Evolutionary conservation across 2,329 filamentous ascomycete genomes (phyloP).

Genomic region (Davidsoniella australis): DNA sequence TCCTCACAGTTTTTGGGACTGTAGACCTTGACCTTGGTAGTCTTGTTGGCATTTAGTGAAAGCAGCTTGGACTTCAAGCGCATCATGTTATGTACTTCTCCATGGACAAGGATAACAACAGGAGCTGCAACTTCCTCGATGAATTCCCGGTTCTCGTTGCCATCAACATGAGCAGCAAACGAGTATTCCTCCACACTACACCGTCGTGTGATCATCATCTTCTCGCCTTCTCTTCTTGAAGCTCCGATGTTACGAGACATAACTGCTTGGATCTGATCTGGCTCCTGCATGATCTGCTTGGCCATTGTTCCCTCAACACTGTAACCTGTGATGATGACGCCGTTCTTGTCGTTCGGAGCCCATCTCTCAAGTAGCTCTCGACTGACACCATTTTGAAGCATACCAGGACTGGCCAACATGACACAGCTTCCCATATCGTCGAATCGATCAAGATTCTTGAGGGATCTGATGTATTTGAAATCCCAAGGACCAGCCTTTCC

Average conservation of each 20-base stretch:
- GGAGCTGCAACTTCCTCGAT: slow-evolving; percentile 87
- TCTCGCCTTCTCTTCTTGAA: slow-evolving; percentile 53
- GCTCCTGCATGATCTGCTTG: slow-evolving; percentile 85
- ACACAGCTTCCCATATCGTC: slow-evolving; percentile 92
- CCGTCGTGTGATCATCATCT: slow-evolving; percentile 76
- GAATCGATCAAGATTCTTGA: slow-evolving; percentile 87
- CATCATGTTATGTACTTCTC: slow-evolving; percentile 97
- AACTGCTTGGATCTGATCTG: slow-evolving; percentile 83
- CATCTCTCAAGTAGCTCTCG: slow-evolving; percentile 84
- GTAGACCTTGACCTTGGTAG: slow-evolving; percentile 74
- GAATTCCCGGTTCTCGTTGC: slow-evolving; percentile 87
- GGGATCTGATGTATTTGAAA: slow-evolving; percentile 79
- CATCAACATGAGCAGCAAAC: slow-evolving; percentile 93
- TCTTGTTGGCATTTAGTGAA: slow-evolving; percentile 72
- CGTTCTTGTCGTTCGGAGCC: slow-evolving; percentile 92
- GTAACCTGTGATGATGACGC: slow-evolving; percentile 97
- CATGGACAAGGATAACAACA: slow-evolving; percentile 85
- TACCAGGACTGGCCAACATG: slow-evolving; percentile 94
- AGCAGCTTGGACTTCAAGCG: slow-evolving; percentile 86
- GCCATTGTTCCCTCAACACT: slow-evolving; percentile 98
- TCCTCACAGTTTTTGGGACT: slow-evolving; percentile 92
- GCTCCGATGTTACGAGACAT: slow-evolving; percentile 60
- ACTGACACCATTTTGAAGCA: slow-evolving; percentile 93
- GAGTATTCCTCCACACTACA: slow-evolving; percentile 91
- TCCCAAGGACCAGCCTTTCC: slow-evolving; percentile 86